Conservation (phyloP, 345 rosid species). For the Populus alba region DNA sequence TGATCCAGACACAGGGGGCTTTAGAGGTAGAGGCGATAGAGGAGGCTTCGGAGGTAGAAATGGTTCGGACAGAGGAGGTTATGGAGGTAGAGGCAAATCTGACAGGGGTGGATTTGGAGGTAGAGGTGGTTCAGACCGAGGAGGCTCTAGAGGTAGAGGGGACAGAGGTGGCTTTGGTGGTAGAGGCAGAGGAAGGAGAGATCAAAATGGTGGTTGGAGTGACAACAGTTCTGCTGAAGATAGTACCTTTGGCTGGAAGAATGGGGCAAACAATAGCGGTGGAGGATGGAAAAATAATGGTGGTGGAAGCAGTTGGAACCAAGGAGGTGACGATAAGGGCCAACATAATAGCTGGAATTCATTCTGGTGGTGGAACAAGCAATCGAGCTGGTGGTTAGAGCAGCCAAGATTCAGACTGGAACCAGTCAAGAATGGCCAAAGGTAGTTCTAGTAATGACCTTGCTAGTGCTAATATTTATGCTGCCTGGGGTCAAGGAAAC, state of each 20-base stretch:
- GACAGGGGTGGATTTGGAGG: neutral
- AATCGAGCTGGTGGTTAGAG: slow-evolving; percentile 40
- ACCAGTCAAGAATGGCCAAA: neutral
- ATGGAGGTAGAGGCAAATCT: slow-evolving; percentile 28
- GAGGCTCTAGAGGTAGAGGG: slow-evolving; percentile 17
- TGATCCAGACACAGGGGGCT: slow-evolving; percentile 18
- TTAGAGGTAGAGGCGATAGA: slow-evolving; percentile 15
- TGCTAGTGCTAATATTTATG: neutral
- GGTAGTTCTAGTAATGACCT: neutral
- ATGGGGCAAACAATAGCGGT: slow-evolving; percentile 11
- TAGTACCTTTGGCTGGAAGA: slow-evolving; percentile 26
- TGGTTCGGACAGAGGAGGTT: slow-evolving; percentile 25
- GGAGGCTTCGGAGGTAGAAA: slow-evolving; percentile 39
- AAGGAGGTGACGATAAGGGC: slow-evolving; percentile 18
- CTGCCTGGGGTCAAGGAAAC: slow-evolving; percentile 16
- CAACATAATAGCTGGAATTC: slow-evolving; percentile 26
- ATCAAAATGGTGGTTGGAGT: slow-evolving; percentile 20
- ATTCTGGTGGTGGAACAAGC: slow-evolving; percentile 28
- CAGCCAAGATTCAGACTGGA: slow-evolving; percentile 23
- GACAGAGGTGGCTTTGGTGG: slow-evolving; percentile 33
- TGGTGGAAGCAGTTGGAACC: slow-evolving; percentile 29
- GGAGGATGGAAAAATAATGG: slow-evolving; percentile 15
- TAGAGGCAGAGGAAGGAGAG: slow-evolving; percentile 43
- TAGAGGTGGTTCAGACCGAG: slow-evolving; percentile 19
- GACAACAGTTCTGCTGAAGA: slow-evolving; percentile 21